These are phyloP conservation scores for Oryza meyeriana DNA, from an alignment of 176 grass and related monocot genomes.

Conservation along the genomic window DNA sequence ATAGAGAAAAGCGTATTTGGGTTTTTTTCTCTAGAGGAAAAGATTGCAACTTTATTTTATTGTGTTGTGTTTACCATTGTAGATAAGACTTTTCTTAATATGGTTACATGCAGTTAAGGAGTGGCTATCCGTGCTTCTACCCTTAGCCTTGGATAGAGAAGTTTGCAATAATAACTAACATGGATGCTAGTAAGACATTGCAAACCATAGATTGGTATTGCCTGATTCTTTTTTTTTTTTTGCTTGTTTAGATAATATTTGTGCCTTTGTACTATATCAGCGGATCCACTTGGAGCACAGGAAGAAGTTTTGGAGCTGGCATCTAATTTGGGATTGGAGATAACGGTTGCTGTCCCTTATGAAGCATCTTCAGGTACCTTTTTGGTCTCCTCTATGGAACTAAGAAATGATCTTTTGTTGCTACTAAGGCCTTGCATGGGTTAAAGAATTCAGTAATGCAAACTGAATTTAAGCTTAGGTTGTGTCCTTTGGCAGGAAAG, in stretches of 20 bases:
- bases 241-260: constrained; percentile 7
- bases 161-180: constrained; percentile 87
- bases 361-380: constrained; percentile 57
- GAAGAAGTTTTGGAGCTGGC: constrained; percentile 64
- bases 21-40: too few relatives aligned
- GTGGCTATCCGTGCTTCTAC: too few relatives aligned
- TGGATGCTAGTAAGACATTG: constrained; percentile 71
- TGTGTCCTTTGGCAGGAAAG: constrained; percentile 37
- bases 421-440: not conserved
- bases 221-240: not conserved
- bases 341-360: constrained; percentile 67
- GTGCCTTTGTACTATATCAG: constrained; percentile 36
- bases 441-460: not conserved
- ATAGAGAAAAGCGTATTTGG: too few relatives aligned
- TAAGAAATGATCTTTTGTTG: constrained; percentile 11
- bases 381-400: not conserved
- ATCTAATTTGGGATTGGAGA: constrained; percentile 55
- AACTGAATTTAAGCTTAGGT: not conserved
- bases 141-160: too few relatives aligned
- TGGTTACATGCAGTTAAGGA: too few relatives aligned
- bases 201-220: constrained; percentile 17
- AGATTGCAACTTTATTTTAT: too few relatives aligned
- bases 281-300: constrained; percentile 82
- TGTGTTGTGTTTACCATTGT: too few relatives aligned
- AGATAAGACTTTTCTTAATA: too few relatives aligned